Conservation (phyloP, 179 eudicot species). For the Nepenthes alata region DNA sequence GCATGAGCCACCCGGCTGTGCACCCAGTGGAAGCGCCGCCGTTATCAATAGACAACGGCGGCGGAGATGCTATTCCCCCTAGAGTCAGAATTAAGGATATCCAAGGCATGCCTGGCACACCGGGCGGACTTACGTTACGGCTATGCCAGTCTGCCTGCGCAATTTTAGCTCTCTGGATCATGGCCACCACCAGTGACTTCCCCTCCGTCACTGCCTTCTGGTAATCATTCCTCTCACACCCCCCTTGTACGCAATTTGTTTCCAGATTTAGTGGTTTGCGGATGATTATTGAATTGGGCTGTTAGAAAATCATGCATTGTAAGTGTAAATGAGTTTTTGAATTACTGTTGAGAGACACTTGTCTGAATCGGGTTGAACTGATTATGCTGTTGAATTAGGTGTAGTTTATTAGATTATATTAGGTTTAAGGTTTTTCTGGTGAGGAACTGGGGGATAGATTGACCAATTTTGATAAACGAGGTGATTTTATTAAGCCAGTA, state of each 20-base stretch:
- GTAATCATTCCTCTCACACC: constrained; percentile 12
- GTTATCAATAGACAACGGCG: constrained; percentile 19
- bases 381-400: too few relatives aligned
- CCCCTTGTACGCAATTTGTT: too few relatives aligned
- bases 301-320: too few relatives aligned
- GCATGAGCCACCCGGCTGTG: constrained; percentile 57
- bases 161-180: constrained; percentile 36
- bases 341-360: background rate
- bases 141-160: constrained; percentile 48
- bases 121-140: constrained; percentile 43
- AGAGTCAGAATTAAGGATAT: constrained; percentile 51
- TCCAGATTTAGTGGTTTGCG: too few relatives aligned
- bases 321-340: background rate
- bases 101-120: constrained; percentile 66
- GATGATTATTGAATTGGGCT: too few relatives aligned
- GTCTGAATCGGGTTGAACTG: too few relatives aligned
- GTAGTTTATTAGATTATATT: too few relatives aligned
- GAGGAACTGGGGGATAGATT: too few relatives aligned
- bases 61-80: constrained; percentile 16
- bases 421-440: too few relatives aligned
- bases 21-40: constrained; percentile 60
- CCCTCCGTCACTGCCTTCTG: constrained; percentile 71
- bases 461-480: too few relatives aligned
- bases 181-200: constrained; percentile 63
- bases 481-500: too few relatives aligned